Evolutionary conservation across 192 early-diverging fungal species (phyloP).

Genomic region (Rhizophagus sp.): DNA sequence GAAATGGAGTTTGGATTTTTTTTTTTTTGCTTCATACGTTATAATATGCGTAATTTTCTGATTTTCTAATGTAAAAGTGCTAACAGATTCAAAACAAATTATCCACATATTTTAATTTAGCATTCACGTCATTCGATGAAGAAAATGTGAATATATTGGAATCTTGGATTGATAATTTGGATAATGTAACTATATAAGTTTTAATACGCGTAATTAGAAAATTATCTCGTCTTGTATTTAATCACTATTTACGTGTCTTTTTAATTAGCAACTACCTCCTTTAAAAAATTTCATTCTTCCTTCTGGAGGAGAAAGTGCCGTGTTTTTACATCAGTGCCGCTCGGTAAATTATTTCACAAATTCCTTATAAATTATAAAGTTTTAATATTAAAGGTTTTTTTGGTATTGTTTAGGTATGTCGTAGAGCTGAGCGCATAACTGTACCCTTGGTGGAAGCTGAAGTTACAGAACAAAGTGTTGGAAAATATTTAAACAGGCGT

Average conservation of each 20-base stretch:
- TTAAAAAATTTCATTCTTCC: conserved; percentile 49
- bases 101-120: conserved; percentile 28
- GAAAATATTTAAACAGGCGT: conserved; percentile 71
- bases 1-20: too few relatives aligned
- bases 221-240: not conserved
- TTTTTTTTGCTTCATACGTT: too few relatives aligned
- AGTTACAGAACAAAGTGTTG: conserved; percentile 58
- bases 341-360: conserved; percentile 47
- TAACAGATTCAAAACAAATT: not conserved
- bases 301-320: conserved; percentile 84
- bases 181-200: conserved; percentile 45
- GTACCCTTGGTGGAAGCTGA: conserved; percentile 66
- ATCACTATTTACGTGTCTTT: not conserved
- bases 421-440: conserved; percentile 83
- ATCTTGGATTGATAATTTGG: conserved; percentile 82
- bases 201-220: conserved; percentile 51
- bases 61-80: too few relatives aligned
- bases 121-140: conserved; percentile 79
- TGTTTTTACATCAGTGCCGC: conserved; percentile 81
- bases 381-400: not conserved
- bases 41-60: not conserved
- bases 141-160: conserved; percentile 65
- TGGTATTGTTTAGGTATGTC: conserved; percentile 50
- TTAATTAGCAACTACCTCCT: conserved; percentile 41
- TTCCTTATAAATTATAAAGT: not conserved